Evolutionary conservation across 169 alveolate species (phyloP).

Genomic region (Eimeria necatrix): DNA sequence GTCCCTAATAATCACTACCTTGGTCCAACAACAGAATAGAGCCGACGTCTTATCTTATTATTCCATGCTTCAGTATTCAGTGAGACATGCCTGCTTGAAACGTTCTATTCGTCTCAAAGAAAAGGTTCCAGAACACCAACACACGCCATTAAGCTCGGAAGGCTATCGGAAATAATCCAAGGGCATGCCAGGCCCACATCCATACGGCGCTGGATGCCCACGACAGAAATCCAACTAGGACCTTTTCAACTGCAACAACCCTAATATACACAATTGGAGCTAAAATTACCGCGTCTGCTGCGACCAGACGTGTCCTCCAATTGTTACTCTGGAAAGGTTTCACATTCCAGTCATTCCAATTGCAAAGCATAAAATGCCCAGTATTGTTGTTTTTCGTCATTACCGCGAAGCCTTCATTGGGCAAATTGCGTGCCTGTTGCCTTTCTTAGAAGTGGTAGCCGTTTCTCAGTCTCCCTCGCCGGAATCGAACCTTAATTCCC

Average conservation of each 20-base stretch:
- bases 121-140: slow-evolving; percentile 58
- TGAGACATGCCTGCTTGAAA: slow-evolving; percentile 94
- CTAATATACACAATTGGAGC: slow-evolving; percentile 96
- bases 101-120: slow-evolving; percentile 93
- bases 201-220: not conserved
- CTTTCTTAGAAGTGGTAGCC: slow-evolving; percentile 97
- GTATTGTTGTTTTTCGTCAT: slow-evolving; percentile 96
- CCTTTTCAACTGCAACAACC: slow-evolving; percentile 95
- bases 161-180: not conserved
- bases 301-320: slow-evolving; percentile 97
- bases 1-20: slow-evolving; percentile 92
- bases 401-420: slow-evolving; percentile 90
- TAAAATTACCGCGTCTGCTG: slow-evolving; percentile 97
- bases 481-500: slow-evolving; percentile 98
- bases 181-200: slow-evolving; percentile 3
- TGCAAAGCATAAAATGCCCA: slow-evolving; percentile 89
- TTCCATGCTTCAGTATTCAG: slow-evolving; percentile 89
- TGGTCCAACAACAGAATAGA: slow-evolving; percentile 37
- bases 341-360: slow-evolving; percentile 94
- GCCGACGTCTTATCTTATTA: slow-evolving; percentile 84
- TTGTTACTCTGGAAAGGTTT: slow-evolving; percentile 90
- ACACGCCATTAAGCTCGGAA: slow-evolving; percentile 26
- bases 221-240: slow-evolving; percentile 87
- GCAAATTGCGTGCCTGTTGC: slow-evolving; percentile 98
- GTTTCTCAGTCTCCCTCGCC: slow-evolving; percentile 98